phyloP scores from a whole-genome alignment of 1,284 basidiomycete genomes.

The Tranzscheliella williamsii region DNA sequence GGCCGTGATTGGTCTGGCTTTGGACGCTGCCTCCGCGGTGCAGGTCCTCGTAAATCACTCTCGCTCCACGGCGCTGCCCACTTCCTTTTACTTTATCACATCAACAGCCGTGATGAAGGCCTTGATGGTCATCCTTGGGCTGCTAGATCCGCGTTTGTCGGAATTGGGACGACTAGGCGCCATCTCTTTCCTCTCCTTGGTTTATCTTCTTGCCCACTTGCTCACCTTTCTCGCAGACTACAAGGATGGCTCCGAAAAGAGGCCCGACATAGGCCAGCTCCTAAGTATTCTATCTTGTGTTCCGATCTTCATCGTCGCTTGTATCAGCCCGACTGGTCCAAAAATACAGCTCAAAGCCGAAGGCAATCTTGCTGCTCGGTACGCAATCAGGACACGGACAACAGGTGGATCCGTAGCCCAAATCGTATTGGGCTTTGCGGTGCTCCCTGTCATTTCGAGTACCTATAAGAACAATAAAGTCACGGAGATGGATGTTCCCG shows the following conservation, averaged over 20 bases:
- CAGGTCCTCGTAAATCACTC: background rate
- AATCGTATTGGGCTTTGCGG: conserved; percentile 6
- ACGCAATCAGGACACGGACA: background rate
- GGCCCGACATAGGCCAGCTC: background rate
- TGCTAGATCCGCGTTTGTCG: conserved; percentile 9
- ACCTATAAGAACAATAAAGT: conserved; percentile 1
- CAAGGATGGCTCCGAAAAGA: background rate
- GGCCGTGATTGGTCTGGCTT: conserved; percentile 11
- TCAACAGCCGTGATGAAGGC: conserved; percentile 10
- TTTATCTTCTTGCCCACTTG: conserved; percentile 9
- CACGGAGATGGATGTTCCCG: conserved; percentile 14
- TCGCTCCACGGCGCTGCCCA: background rate
- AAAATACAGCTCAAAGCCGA: conserved; percentile 2
- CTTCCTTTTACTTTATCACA: conserved; percentile 2
- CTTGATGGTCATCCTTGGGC: conserved; percentile 10
- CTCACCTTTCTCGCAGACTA: conserved; percentile 9
- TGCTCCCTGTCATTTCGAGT: conserved; percentile 5
- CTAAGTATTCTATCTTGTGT: no score
- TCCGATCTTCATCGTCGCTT: conserved; percentile 1
- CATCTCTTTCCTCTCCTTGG: conserved; percentile 3
- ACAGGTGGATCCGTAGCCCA: conserved; percentile 18
- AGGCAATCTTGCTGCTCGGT: background rate
- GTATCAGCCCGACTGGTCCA: conserved; percentile 7
- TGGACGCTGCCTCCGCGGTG: conserved; percentile 14
- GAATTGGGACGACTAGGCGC: conserved; percentile 4